Base-by-base conservation (phyloP, 768 basidiomycete species). In the Russula compacta region DNA sequence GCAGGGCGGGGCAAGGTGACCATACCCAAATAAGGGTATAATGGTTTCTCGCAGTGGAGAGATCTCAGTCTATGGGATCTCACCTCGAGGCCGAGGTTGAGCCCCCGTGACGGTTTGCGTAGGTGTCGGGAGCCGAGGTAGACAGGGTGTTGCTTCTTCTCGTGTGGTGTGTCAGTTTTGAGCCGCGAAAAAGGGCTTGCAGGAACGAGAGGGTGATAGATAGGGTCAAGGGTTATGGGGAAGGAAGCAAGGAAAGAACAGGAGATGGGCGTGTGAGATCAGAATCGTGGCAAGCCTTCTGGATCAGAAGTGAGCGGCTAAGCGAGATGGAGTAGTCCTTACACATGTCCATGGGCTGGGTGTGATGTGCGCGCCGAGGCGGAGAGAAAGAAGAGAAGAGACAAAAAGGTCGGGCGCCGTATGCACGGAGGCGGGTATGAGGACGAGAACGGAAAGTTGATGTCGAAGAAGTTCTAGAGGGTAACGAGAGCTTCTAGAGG, bases 221-320 rank as follows among this genome's bases (percentile, higher is more conserved):
- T 56, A 57, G 60, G 60, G 60, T 61, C 60, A 40, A 61, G 60
- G 60, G 60, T 57, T 57, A 38, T 32, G 44, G 24, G 36, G 14
- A 57, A 56, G 52, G 38, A 57, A 56, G 54, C 36, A 50, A 33
- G 49, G 46, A 40, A 44, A 15, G 35, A 29, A 33, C 35, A 42
- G 54, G 60, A 61, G 44, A 57, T 61, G 56, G 52, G 57, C 61
- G 61, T 63, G 61, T 63, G 61, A 58, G 61, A 63, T 63, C 61
- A 63, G 61, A 63, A 63, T 63, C 56, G 61, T 63, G 60, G 60
- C 60, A 47, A 17, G 50, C 32, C 29, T 61, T 61, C 60, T 61
- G 60, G 60, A 61, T 46, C 12, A 44, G 50, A 57, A 61, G 42
- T 53, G 61, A 53, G 61, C 61, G 56, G 56, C 61, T 62, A 62